A percentile compares a stretch with the other conserved stretches of the same genome.
These are phyloP conservation scores for Citrullus mucosospermus DNA, from an alignment of 306 rosid species.

Conservation along the genomic window DNA sequence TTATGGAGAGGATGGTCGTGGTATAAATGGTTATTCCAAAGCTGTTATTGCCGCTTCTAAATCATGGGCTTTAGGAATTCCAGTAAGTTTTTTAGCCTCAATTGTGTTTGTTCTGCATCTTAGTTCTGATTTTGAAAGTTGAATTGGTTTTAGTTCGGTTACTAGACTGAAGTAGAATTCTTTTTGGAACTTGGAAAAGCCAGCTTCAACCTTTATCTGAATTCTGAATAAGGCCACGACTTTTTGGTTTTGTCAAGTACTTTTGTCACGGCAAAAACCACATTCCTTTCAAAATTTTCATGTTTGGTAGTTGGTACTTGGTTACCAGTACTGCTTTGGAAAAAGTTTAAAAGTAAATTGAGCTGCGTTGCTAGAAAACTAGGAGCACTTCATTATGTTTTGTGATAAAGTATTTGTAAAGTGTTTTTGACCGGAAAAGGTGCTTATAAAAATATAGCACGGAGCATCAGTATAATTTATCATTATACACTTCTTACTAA, in stretches of 20 bases:
- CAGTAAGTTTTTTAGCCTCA: constrained; percentile 33
- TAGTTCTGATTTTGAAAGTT: not conserved
- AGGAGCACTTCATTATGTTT: not conserved
- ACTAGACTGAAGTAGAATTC: not conserved
- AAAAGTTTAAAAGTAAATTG: not conserved
- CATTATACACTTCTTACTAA: not conserved
- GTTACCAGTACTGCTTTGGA: not conserved
- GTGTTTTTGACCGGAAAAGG: not conserved
- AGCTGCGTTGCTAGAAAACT: not conserved
- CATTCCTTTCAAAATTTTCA: not conserved
- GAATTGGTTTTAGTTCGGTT: not conserved
- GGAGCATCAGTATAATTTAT: not conserved
- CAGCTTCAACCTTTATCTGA: not conserved
- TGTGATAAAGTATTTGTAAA: not conserved
- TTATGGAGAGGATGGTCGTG: constrained; percentile 81
- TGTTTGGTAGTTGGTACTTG: not conserved
- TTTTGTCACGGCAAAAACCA: not conserved
- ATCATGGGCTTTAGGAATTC: constrained; percentile 90
- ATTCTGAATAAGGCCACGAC: not conserved
- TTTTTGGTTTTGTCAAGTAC: not conserved
- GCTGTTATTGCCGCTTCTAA: constrained; percentile 65
- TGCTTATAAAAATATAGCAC: not conserved
- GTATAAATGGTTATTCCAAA: constrained; percentile 62
- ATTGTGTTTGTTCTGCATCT: not conserved
- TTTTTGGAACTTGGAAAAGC: not conserved